A percentile compares a stretch with the other conserved stretches of the same genome.
These are phyloP conservation scores for Elongisporangium senticosum DNA, from an alignment of 352 stramenopile genomes.

Conservation along the genomic window DNA sequence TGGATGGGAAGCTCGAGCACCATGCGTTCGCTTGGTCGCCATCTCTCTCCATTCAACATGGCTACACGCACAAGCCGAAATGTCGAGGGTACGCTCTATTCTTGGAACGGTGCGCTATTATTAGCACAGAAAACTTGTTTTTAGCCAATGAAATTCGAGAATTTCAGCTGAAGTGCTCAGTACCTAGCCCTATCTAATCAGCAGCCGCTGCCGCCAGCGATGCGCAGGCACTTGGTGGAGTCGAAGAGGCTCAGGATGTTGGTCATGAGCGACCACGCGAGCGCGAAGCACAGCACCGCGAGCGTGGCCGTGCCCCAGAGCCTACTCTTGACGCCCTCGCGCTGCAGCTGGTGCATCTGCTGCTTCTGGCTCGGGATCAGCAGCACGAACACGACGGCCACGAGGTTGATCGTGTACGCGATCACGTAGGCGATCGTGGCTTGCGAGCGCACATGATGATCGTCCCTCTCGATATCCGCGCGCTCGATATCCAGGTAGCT, in stretches of 20 bases:
- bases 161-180: too few relatives aligned
- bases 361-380: slow-evolving; percentile 52
- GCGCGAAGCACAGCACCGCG: slow-evolving; percentile 30
- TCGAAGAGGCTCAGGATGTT: slow-evolving; percentile 57
- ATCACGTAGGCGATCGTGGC: slow-evolving; percentile 56
- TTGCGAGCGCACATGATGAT: slow-evolving; percentile 41
- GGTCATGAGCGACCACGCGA: slow-evolving; percentile 53
- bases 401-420: slow-evolving; percentile 48
- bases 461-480: slow-evolving; percentile 28
- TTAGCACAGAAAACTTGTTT: too few relatives aligned
- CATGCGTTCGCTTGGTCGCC: background rate
- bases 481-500: slow-evolving; percentile 49
- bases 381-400: slow-evolving; percentile 35
- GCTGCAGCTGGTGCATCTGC: slow-evolving; percentile 37
- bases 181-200: slow-evolving; percentile 4
- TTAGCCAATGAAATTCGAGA: too few relatives aligned
- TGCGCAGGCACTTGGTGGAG: slow-evolving; percentile 47
- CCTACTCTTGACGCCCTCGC: slow-evolving; percentile 30
- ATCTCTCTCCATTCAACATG: background rate
- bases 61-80: background rate
- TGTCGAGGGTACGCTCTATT: background rate
- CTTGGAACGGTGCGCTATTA: background rate
- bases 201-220: slow-evolving; percentile 34
- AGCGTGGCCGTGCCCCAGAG: slow-evolving; percentile 22
- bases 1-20: background rate